phyloP scores from a whole-genome alignment of 345 rosid species.

The Ceriops decandra region DNA sequence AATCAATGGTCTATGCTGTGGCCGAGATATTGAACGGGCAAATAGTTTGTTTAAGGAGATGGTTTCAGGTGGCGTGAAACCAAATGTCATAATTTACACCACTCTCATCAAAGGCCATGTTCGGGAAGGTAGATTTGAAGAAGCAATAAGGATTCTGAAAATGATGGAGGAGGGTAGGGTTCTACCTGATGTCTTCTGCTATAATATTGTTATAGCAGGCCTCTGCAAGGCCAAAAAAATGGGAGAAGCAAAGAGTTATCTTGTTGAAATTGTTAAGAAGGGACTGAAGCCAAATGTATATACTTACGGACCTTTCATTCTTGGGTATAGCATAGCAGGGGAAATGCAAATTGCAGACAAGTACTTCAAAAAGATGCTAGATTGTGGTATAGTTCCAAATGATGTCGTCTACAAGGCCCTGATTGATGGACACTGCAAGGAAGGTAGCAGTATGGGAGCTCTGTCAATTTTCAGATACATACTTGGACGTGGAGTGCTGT shows the following conservation, averaged over 20 bases:
- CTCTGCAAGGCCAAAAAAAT: slow-evolving; percentile 68
- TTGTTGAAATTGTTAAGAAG: slow-evolving; percentile 54
- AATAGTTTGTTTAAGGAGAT: slow-evolving; percentile 45
- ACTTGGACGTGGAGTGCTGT: slow-evolving; percentile 43
- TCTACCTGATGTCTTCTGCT: slow-evolving; percentile 65
- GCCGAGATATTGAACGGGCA: slow-evolving; percentile 53
- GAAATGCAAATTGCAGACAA: slow-evolving; percentile 52
- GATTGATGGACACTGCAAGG: slow-evolving; percentile 64
- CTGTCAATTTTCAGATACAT: slow-evolving; percentile 47
- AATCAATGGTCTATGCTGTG: slow-evolving; percentile 52
- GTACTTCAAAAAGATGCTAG: slow-evolving; percentile 61
- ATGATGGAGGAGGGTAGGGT: slow-evolving; percentile 56
- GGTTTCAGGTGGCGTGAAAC: slow-evolving; percentile 54
- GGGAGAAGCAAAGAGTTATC: slow-evolving; percentile 59
- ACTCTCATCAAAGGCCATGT: slow-evolving; percentile 58
- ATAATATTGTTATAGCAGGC: slow-evolving; percentile 66
- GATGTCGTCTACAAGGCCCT: slow-evolving; percentile 45
- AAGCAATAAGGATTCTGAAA: slow-evolving; percentile 48
- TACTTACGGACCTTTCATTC: slow-evolving; percentile 65
- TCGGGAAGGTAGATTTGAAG: slow-evolving; percentile 45
- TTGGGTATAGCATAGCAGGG: slow-evolving; percentile 53
- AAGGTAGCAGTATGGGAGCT: slow-evolving; percentile 50
- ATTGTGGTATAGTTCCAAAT: slow-evolving; percentile 55
- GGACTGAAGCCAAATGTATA: slow-evolving; percentile 65
- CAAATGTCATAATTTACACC: slow-evolving; percentile 54